Conservation (phyloP, 106 monocot genomes). For the Allium cepa region DNA sequence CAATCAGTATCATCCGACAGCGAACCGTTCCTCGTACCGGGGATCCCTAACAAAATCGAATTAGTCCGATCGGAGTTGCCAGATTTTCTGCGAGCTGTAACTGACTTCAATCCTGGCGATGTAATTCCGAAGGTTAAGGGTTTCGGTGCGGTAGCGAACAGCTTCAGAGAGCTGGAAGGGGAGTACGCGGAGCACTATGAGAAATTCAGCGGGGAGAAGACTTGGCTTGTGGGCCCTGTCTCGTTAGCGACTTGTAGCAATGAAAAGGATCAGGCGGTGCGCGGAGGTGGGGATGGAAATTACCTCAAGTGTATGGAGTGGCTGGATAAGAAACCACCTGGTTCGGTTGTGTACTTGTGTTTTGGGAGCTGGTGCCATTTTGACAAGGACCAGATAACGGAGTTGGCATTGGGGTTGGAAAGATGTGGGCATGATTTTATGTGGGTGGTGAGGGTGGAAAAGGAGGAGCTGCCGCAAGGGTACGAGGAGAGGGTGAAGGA, state of each 20-base stretch:
- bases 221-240: slow-evolving; percentile 40
- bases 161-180: slow-evolving; percentile 37
- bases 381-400: background rate
- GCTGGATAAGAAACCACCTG: background rate
- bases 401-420: slow-evolving; percentile 6
- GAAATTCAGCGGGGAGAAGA: background rate
- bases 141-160: slow-evolving; percentile 29
- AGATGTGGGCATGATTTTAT: background rate
- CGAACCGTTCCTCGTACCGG: slow-evolving; percentile 11
- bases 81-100: background rate
- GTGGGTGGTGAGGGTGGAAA: slow-evolving; percentile 19
- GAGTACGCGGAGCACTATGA: slow-evolving; percentile 12
- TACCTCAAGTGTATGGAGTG: background rate
- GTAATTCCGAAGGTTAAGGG: background rate
- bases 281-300: background rate
- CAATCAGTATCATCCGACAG: no score
- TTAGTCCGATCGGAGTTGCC: slow-evolving; percentile 13
- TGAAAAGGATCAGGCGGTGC: background rate
- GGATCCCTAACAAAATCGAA: slow-evolving; percentile 27
- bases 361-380: slow-evolving; percentile 8
- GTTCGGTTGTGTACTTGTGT: slow-evolving; percentile 5
- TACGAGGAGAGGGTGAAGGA: background rate
- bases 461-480: background rate
- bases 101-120: background rate
- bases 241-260: background rate